Conservation (phyloP, 495 filamentous ascomycete genomes). For the Trichoderma asperelloides region DNA sequence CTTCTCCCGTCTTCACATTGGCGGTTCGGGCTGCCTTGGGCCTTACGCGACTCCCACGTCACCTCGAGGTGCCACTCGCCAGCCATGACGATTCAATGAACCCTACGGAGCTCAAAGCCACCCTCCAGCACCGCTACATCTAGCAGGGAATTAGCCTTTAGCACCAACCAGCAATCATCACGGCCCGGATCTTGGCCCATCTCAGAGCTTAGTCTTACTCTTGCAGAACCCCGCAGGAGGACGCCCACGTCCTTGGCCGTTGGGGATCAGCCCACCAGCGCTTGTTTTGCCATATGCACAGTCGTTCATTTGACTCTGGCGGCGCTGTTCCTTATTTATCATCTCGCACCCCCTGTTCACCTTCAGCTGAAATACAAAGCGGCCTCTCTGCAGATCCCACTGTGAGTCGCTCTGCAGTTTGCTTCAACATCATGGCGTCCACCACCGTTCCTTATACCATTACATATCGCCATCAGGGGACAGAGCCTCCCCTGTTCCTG, state of each 20-base stretch:
- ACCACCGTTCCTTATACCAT: conserved; percentile 39
- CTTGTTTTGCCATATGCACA: too few species aligned
- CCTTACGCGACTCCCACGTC: conserved; percentile 6
- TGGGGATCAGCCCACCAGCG: neutral
- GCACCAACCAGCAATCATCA: neutral
- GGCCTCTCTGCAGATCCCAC: neutral
- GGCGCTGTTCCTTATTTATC: neutral
- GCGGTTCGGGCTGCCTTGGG: neutral
- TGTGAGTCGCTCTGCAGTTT: conserved; percentile 9
- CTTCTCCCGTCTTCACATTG: neutral
- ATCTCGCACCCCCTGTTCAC: neutral
- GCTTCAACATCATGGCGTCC: conserved; percentile 27
- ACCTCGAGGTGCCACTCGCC: neutral
- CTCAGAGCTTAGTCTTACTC: neutral
- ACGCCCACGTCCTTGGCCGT: neutral
- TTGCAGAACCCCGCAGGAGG: neutral
- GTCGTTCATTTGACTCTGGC: neutral
- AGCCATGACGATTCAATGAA: conserved; percentile 5
- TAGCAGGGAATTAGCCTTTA: neutral
- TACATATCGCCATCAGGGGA: conserved; percentile 46
- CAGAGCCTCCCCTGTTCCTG: conserved; percentile 53
- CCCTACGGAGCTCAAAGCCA: neutral
- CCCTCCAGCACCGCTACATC: neutral
- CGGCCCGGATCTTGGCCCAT: conserved; percentile 3
- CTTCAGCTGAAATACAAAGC: neutral